Conservation (phyloP, 371 early-diverging fungal species). For the Zychaea mexicana region DNA sequence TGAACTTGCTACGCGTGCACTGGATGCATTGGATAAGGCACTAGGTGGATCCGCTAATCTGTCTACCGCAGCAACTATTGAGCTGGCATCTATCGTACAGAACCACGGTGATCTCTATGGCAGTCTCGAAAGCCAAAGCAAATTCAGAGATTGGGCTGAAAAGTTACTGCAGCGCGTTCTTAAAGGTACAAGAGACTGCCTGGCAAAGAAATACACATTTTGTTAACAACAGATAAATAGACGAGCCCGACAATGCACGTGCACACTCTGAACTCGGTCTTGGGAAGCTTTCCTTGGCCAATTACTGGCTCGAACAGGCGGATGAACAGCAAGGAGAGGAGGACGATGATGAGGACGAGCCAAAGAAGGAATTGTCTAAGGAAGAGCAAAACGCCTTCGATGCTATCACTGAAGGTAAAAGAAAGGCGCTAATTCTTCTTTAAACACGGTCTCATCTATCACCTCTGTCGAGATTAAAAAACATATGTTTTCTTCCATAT, state of each 20-base stretch:
- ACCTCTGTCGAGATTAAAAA: background rate
- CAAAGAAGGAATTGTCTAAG: conserved; percentile 23
- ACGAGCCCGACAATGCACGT: conserved; percentile 31
- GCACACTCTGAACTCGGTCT: conserved; percentile 39
- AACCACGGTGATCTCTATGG: conserved; percentile 36
- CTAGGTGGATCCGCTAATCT: background rate
- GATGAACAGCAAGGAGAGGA: conserved; percentile 30
- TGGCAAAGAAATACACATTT: background rate
- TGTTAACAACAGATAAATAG: conserved; percentile 12
- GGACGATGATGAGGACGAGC: conserved; percentile 26
- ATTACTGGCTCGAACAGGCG: conserved; percentile 40
- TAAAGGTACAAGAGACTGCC: conserved; percentile 18
- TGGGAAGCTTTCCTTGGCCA: conserved; percentile 36
- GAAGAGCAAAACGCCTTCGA: conserved; percentile 42
- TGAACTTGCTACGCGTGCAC: conserved; percentile 24
- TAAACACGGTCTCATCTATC: background rate
- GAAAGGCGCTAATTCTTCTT: background rate
- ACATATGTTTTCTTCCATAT: no score
- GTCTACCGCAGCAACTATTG: conserved; percentile 16
- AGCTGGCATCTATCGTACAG: conserved; percentile 34
- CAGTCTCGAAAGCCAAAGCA: conserved; percentile 17
- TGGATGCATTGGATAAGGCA: conserved; percentile 24
- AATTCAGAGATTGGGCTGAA: conserved; percentile 40
- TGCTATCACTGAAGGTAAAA: conserved; percentile 31
- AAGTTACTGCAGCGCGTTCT: conserved; percentile 24